These are phyloP conservation scores for Triadica sebifera DNA, from an alignment of 345 rosid genomes.

Conservation along the genomic window DNA sequence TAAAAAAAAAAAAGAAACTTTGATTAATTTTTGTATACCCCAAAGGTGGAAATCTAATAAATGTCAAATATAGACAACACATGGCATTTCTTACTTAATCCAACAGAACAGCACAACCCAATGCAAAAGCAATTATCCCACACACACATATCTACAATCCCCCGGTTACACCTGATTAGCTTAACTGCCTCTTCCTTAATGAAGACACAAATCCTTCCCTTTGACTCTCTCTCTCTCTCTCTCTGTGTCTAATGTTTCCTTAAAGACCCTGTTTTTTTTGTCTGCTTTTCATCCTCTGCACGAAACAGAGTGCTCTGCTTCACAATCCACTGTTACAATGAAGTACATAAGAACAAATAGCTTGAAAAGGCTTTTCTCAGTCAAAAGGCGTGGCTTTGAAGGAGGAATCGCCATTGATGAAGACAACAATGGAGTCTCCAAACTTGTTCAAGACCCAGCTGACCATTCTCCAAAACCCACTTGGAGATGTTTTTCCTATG, in stretches of 20 bases:
- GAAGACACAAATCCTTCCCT: slow-evolving; percentile 9
- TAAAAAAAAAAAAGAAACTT: not conserved
- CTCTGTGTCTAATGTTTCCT: not conserved
- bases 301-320: slow-evolving; percentile 29
- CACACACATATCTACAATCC: not conserved
- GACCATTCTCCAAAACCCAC: slow-evolving; percentile 54
- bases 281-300: not conserved
- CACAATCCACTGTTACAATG: slow-evolving; percentile 39
- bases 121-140: slow-evolving; percentile 1
- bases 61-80: not conserved
- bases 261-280: not conserved
- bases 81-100: not conserved
- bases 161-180: not conserved
- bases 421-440: slow-evolving; percentile 21
- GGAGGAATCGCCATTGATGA: slow-evolving; percentile 35
- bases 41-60: not conserved
- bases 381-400: slow-evolving; percentile 59
- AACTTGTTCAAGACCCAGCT: slow-evolving; percentile 27
- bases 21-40: not conserved
- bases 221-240: not conserved
- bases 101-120: slow-evolving; percentile 8
- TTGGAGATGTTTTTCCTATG: slow-evolving; percentile 90
- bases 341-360: slow-evolving; percentile 76
- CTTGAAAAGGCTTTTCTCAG: slow-evolving; percentile 77
- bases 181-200: not conserved